A percentile compares a stretch with the other conserved stretches of the same genome.
phyloP scores from a whole-genome alignment of 2,329 filamentous ascomycete species.

The Cercospora nicotianae region DNA sequence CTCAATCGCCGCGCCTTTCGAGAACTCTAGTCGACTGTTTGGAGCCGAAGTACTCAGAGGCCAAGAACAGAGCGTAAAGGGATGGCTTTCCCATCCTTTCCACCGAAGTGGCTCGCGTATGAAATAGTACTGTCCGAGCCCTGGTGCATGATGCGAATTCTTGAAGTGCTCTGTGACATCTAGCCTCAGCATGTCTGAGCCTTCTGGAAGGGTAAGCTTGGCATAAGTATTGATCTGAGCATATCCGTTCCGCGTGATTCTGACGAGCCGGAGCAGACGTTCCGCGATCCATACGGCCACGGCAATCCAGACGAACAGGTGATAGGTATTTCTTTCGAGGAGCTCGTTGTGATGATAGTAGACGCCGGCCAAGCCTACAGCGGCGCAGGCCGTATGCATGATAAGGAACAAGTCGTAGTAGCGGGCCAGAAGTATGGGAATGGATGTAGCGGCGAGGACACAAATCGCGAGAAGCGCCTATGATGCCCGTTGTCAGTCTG shows the following conservation, averaged over 20 bases:
- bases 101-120: constrained; percentile 49
- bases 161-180: constrained; percentile 43
- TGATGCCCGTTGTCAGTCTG: background rate
- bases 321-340: constrained; percentile 54
- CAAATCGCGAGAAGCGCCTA: constrained; percentile 46
- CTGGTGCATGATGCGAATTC: constrained; percentile 34
- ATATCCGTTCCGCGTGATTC: constrained; percentile 33
- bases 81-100: constrained; percentile 53
- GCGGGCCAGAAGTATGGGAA: constrained; percentile 53
- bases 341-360: constrained; percentile 51
- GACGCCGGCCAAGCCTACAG: constrained; percentile 53
- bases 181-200: constrained; percentile 48
- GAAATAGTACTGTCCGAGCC: constrained; percentile 53
- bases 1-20: background rate
- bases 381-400: constrained; percentile 54
- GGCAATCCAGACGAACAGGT: constrained; percentile 53
- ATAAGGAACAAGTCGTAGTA: constrained; percentile 56
- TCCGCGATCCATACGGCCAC: constrained; percentile 54
- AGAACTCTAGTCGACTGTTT: background rate
- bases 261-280: constrained; percentile 47
- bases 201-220: background rate
- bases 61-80: constrained; percentile 48
- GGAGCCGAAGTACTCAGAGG: background rate
- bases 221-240: background rate
- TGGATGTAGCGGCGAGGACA: constrained; percentile 48